Base-by-base conservation (phyloP, 495 filamentous ascomycete genomes). In the Podospora bellae-mahoneyi region DNA sequence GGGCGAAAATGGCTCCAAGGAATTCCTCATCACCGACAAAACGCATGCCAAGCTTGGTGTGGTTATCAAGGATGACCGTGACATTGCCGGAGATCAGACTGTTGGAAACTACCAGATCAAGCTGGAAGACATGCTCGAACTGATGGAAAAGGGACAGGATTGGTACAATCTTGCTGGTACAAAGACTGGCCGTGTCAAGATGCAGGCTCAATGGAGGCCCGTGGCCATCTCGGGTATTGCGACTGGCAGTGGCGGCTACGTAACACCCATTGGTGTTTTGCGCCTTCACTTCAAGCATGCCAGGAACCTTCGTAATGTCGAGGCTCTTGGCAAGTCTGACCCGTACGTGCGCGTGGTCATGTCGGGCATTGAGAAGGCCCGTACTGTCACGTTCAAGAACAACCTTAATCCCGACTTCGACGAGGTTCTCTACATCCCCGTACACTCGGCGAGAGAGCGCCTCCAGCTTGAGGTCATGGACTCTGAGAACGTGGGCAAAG, bases 381-480 rank as follows among this genome's bases (percentile, higher is more conserved):
- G 92, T 64, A 97, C 96, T 1, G 95, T 99, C 60, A 97, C 95
- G 1, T 97, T 94, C 80, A 88, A 93, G 73, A 99, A 94, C 76
- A 97, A 97, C 73, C 87, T 99, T 20, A 92, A 97, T 72, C 95
- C 95, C 2, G 89, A 96, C 39, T 99, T 91, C 91, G 93, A 99
- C 73, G 96, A 99, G 77, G 87, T 98, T 15, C 84, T 96, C 58
- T 99, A 99, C 77, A 86, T 99, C 0, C 94, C 96, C 0, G 86
- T 99, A 66, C 96, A 98, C 77, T 91, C 89, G 13, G 65, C 83
- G n/a, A 89, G 90, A 39, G 96, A 98, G 76, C 94, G 89, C 70
- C 77, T 99, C 20, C 86, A 86, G 0, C 79, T 99, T 16, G 95
- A 99, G 77, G 92, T 97, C 68, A 98, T 99, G 95, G 95, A 99